Percentiles rank a stretch among this genome's conserved stretches.
These are phyloP conservation scores for Agmasoma carcini DNA, from an alignment of 371 early-diverging fungal species.

Conservation along the genomic window DNA sequence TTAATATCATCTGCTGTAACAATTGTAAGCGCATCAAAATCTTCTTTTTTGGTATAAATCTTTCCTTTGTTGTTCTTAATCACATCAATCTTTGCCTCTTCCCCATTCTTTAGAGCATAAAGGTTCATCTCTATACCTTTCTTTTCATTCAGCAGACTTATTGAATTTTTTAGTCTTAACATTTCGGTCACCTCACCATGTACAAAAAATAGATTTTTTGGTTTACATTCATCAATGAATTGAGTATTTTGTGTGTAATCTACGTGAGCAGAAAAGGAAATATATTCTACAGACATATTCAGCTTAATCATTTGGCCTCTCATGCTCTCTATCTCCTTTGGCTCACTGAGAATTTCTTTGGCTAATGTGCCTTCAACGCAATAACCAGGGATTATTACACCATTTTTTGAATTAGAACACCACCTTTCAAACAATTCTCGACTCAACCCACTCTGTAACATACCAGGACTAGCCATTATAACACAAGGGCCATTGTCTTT, in stretches of 20 bases:
- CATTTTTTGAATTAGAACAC: constrained; percentile 84
- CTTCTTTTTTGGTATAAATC: constrained; percentile 19
- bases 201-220: constrained; percentile 84
- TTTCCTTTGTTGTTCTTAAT: constrained; percentile 54
- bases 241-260: constrained; percentile 90
- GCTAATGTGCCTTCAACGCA: constrained; percentile 95
- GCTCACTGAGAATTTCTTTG: constrained; percentile 79
- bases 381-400: constrained; percentile 91
- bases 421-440: constrained; percentile 91
- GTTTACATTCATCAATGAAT: constrained; percentile 86
- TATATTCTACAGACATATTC: constrained; percentile 77
- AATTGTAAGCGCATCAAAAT: constrained; percentile 35
- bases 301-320: constrained; percentile 75
- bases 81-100: constrained; percentile 74
- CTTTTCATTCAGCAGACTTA: constrained; percentile 67
- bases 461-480: constrained; percentile 97
- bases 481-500: constrained; percentile 94
- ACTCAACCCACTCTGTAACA: constrained; percentile 94
- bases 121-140: constrained; percentile 63
- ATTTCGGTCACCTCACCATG: constrained; percentile 96
- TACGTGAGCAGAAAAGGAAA: constrained; percentile 97
- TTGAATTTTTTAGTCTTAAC: constrained; percentile 75
- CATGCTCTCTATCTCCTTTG: constrained; percentile 67
- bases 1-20: constrained; percentile 10
- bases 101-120: constrained; percentile 79